Percentiles rank a stretch among this genome's conserved stretches.
These are phyloP conservation scores for Amanita phalloides DNA, from an alignment of 768 basidiomycete genomes.

Conservation along the genomic window DNA sequence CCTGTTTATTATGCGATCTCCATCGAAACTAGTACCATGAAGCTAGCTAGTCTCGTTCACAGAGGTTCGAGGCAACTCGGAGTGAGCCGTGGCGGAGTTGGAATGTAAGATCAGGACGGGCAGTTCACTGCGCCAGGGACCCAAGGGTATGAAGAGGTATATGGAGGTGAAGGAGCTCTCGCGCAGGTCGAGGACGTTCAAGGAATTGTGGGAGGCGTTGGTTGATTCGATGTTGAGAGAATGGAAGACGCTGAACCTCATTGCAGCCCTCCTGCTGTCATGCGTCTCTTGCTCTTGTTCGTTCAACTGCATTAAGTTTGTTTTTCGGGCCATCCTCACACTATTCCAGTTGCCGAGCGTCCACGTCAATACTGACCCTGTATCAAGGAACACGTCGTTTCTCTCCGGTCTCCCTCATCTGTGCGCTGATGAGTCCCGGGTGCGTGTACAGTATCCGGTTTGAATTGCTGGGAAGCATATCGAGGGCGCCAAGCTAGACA, in stretches of 20 bases:
- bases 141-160: no score
- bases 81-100: no score
- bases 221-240: conserved; percentile 20
- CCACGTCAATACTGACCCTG: conserved; percentile 31
- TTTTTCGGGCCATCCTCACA: conserved; percentile 19
- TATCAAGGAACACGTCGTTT: conserved; percentile 46
- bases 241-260: conserved; percentile 26
- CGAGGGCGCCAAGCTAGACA: conserved; percentile 56
- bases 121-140: no score
- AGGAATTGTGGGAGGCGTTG: conserved; percentile 18
- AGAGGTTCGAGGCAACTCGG: no score
- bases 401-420: conserved; percentile 34
- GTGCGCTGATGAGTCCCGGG: conserved; percentile 49
- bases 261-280: conserved; percentile 22
- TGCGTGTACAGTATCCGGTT: conserved; percentile 59
- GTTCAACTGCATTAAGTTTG: neutral
- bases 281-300: conserved; percentile 7
- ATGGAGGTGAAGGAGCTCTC: conserved; percentile 21
- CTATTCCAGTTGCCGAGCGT: conserved; percentile 25
- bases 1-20: no score
- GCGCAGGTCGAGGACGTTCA: conserved; percentile 38
- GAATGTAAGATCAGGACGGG: no score
- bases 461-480: conserved; percentile 50
- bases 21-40: no score
- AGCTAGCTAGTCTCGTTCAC: no score